phyloP scores from a whole-genome alignment of 805 yeast species.

The Candida tallmaniae region DNA sequence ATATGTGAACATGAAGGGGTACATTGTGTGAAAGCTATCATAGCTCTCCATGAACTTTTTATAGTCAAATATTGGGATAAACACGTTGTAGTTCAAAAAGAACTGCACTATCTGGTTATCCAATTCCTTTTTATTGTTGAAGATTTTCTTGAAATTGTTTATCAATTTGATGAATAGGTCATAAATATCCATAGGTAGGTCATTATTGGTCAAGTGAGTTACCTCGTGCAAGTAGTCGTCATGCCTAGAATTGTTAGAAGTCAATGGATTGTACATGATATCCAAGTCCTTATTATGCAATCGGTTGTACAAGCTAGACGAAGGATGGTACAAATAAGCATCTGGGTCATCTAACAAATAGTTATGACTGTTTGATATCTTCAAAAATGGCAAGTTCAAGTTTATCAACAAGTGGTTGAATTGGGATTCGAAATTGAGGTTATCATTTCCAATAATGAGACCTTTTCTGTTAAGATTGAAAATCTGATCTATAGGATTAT shows the following conservation, averaged over 20 bases:
- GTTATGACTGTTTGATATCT: constrained; percentile 41
- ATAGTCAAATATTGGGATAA: constrained; percentile 53
- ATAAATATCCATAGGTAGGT: constrained; percentile 37
- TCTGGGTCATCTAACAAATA: constrained; percentile 38
- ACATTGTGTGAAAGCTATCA: constrained; percentile 44
- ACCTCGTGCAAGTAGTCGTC: constrained; percentile 14
- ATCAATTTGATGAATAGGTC: constrained; percentile 41
- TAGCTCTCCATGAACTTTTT: constrained; percentile 50
- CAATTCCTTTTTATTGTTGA: constrained; percentile 32
- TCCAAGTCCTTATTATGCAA: constrained; percentile 34
- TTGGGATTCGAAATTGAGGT: constrained; percentile 42
- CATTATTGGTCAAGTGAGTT: constrained; percentile 14
- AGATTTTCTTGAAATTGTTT: constrained; percentile 39
- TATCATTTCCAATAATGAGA: constrained; percentile 41
- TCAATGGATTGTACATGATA: constrained; percentile 37
- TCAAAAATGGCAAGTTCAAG: constrained; percentile 39
- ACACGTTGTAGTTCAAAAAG: constrained; percentile 49
- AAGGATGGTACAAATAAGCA: constrained; percentile 38
- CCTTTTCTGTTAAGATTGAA: constrained; percentile 41
- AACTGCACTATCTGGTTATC: constrained; percentile 47
- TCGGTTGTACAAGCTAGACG: constrained; percentile 32
- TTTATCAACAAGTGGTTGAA: constrained; percentile 41
- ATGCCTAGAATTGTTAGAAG: constrained; percentile 20
- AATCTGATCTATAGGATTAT: constrained; percentile 43
- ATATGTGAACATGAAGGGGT: constrained; percentile 44